Conservation (phyloP, 371 early-diverging fungal species). For the Apophysomyces variabilis region DNA sequence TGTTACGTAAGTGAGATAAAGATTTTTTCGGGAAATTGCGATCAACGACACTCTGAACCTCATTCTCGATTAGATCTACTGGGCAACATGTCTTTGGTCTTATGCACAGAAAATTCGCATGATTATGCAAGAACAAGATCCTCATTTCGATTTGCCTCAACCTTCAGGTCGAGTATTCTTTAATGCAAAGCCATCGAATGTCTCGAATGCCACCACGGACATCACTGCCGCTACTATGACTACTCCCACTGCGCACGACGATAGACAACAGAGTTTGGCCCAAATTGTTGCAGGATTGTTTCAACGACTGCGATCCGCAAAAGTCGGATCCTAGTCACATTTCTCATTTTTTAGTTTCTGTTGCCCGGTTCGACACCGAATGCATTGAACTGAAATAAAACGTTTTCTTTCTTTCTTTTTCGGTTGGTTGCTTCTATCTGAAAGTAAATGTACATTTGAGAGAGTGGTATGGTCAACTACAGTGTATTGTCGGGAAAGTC, state of each 20-base stretch:
- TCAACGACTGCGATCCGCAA: neutral
- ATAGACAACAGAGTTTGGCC: constrained; percentile 13
- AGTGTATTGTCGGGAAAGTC: neutral
- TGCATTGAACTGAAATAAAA: no score
- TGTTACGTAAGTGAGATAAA: constrained; percentile 28
- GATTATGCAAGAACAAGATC: constrained; percentile 11
- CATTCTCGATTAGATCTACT: constrained; percentile 30
- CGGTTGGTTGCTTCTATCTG: constrained; percentile 11
- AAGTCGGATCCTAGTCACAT: neutral
- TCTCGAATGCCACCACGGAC: no score
- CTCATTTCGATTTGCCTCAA: constrained; percentile 9
- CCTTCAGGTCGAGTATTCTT: constrained; percentile 7
- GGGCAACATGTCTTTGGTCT: constrained; percentile 43
- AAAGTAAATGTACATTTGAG: neutral
- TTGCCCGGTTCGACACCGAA: no score
- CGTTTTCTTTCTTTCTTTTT: no score
- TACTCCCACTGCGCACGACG: neutral
- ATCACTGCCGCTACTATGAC: no score
- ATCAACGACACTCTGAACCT: neutral
- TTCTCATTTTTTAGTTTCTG: no score
- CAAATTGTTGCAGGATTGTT: constrained; percentile 6
- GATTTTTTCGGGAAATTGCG: no score
- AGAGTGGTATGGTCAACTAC: neutral
- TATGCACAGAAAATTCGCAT: constrained; percentile 38
- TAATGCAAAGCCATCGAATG: constrained; percentile 15